These are phyloP conservation scores for Tolypocladium tropicale DNA, from an alignment of 2,329 filamentous ascomycete genomes.

Conservation along the genomic window DNA sequence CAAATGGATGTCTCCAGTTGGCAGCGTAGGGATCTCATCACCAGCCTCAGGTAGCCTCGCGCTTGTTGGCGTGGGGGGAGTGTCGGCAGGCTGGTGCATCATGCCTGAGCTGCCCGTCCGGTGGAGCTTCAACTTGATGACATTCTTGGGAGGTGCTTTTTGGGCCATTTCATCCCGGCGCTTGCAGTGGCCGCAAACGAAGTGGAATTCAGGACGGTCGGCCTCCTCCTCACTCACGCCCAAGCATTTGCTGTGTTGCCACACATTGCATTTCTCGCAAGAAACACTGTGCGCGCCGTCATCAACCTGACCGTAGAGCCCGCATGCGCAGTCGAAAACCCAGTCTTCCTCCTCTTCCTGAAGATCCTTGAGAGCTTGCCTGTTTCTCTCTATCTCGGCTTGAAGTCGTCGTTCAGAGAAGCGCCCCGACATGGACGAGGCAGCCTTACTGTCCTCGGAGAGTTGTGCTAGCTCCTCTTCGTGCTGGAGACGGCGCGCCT, in stretches of 20 bases:
- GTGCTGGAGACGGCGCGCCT: constrained; percentile 70
- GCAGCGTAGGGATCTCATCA: not conserved
- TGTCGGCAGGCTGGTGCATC: not conserved
- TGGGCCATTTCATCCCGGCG: constrained; percentile 53
- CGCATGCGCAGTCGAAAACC: constrained; percentile 93
- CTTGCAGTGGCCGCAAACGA: constrained; percentile 71
- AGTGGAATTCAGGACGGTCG: constrained; percentile 77
- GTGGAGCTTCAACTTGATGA: constrained; percentile 43
- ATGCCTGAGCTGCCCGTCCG: not conserved
- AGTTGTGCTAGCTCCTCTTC: constrained; percentile 75
- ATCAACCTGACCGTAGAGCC: constrained; percentile 83
- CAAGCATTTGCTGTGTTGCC: constrained; percentile 93
- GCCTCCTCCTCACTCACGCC: constrained; percentile 69
- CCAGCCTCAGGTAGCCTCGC: not conserved
- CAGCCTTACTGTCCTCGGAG: constrained; percentile 61
- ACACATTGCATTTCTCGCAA: constrained; percentile 88
- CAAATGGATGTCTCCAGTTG: not conserved
- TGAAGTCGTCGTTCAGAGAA: constrained; percentile 73
- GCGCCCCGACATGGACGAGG: constrained; percentile 45
- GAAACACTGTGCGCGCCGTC: constrained; percentile 90
- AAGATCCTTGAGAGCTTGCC: constrained; percentile 64
- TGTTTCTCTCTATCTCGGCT: constrained; percentile 69
- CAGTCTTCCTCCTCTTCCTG: constrained; percentile 71
- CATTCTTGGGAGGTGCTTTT: constrained; percentile 43
- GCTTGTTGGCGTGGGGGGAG: not conserved